Conservation (phyloP, 306 rosid genomes). For the Gynostemma pentaphyllum region DNA sequence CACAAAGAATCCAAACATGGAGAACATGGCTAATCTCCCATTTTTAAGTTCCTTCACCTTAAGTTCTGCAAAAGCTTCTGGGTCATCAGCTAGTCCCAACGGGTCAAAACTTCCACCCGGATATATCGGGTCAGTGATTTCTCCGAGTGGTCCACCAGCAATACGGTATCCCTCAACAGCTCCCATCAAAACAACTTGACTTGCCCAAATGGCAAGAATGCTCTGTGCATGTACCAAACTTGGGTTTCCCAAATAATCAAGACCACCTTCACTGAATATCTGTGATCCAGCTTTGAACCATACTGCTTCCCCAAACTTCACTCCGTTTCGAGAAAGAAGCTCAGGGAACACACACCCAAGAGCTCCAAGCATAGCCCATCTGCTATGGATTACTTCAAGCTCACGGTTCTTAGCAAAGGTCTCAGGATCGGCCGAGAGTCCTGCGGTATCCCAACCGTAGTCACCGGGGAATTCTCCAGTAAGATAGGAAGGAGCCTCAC, state of each 20-base stretch:
- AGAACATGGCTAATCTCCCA: not conserved
- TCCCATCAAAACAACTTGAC: no score
- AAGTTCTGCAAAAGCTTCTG: no score
- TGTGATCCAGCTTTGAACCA: not conserved
- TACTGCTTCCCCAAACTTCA: not conserved
- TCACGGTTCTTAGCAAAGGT: not conserved
- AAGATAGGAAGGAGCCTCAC: conserved; percentile 14
- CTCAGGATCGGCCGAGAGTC: not conserved
- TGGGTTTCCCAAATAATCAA: not conserved
- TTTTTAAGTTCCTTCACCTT: no score
- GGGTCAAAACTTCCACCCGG: no score
- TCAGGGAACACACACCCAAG: not conserved
- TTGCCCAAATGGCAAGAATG: no score
- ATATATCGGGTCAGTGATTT: no score
- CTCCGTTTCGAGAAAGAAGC: not conserved
- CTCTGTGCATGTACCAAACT: not conserved
- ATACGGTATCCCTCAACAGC: no score
- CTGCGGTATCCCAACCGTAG: not conserved
- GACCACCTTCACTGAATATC: not conserved
- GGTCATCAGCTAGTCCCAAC: no score
- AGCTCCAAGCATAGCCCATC: not conserved
- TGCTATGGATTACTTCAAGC: not conserved
- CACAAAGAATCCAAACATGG: not conserved
- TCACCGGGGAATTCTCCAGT: conserved; percentile 11
- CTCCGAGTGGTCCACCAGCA: no score